Evolutionary conservation across 257 asterid genomes (phyloP), one percentile per base, ranked within the genome.

Genomic region (Ophiorrhiza pumila): DNA sequence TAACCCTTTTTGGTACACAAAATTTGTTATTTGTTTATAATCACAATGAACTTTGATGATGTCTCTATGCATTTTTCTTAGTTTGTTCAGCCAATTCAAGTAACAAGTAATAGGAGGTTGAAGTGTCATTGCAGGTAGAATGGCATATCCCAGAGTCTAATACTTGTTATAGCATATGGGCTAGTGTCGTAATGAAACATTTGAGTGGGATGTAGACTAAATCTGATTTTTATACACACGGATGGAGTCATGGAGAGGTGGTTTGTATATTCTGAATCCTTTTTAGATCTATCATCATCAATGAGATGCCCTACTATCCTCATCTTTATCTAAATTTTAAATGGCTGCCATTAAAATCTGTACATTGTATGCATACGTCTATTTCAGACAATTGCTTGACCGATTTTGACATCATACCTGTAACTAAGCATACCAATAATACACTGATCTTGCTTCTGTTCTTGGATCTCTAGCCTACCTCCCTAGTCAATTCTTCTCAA

Each of bases 361-460:
- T 71, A 6, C 73, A 65, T 23, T 53, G 60, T 53, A 74, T 55
- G 13, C 46, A 25, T 34, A 57, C 32, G 59, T 70, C 73, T 5
- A 25, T 62, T 35, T 71, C 67, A 46, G 71, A 39, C 56, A 57
- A 64, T 45, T 34, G 46, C 65, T 15, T 22, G 25, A 27, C 13
- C 18, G 80, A 75, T 59, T 43, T 45, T 59, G 79, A 75, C 79
- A 59, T 50, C 56, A 34, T 41, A 70, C 71, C 76, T 7, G 27
- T 53, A 12, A 69, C 15, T 43, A 20, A 64, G 17, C 57, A 11
- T 12, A 46, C 46, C 80, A 60, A 69, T 61, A 76, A 41, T 69
- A 3, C 58, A 69, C 37, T 43, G 29, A 32, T 34, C 3, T 23
- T 13, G n/a, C 2, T 65, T 53, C 34, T 25, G 15, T 39, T 35